Base-by-base conservation (phyloP, 2,329 filamentous ascomycete genomes). In the Coleophoma crateriformis region DNA sequence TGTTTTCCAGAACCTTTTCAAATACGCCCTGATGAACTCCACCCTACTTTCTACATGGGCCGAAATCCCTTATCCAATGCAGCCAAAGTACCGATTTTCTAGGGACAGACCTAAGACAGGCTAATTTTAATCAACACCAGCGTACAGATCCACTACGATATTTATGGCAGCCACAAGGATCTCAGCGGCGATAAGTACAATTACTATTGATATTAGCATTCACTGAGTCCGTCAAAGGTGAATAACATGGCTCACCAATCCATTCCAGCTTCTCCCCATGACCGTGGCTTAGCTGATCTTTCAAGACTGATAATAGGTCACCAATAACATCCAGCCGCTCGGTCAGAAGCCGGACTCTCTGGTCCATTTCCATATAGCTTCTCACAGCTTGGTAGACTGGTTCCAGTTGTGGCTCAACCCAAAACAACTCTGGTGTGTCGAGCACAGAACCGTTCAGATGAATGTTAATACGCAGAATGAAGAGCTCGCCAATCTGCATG, bases 401-500 rank as follows among this genome's bases (percentile, higher is more conserved):
- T 64, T 99, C 94, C 7, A 99, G 78, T 68, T 96, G 91, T 8
- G 94, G 94, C 70, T 99, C 94, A 33, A 92, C 88, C 94, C 94
- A 99, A 78, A 99, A 97, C 39, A 99, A 78, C 71, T 99, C 94
- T 0, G 94, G 94, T 10, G 91, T 95, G 67, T 99, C 94, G 37
- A 99, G 84, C 6, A 99, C 91, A 32, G 89, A 95, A 33, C 94
- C 94, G 68, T 97, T 96, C 46, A 99, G 79, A 70, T 99, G 95
- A 63, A 99, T 97, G 68, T 94, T 96, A 72, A 99, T 97, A 52
- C 94, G 84, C 33, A 99, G 75, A 64, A 99, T 97, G 69, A 99
- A 99, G 48, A 99, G 81, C 72, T 99, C 91, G 66, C 94, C 94
- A 53, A 99, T 96, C 70, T 97, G 91, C 91, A 97, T 97, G 75